Conservation (phyloP, 176 grass and related monocot species). For the Oryza australiensis region DNA sequence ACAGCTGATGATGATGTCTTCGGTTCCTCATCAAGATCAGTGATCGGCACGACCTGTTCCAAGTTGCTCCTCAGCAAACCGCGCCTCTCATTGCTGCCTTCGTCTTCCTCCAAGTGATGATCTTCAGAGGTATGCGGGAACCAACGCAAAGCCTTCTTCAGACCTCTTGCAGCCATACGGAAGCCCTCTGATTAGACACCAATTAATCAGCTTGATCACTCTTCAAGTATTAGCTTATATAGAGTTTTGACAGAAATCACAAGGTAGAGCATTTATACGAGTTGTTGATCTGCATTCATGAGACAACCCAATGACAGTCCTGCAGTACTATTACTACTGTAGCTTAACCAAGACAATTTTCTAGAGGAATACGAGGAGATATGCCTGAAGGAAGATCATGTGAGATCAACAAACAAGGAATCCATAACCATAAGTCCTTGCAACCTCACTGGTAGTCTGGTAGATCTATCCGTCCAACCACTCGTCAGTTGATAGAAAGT, state of each 20-base stretch:
- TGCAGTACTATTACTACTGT: background rate
- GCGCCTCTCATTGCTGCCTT: constrained; percentile 53
- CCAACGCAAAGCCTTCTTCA: constrained; percentile 56
- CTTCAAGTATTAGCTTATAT: background rate
- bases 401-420: constrained; percentile 34
- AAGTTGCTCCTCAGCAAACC: constrained; percentile 61
- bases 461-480: constrained; percentile 39
- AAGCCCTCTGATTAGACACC: background rate
- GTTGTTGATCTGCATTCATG: background rate
- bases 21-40: constrained; percentile 35
- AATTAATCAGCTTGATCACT: background rate
- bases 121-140: constrained; percentile 37
- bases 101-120: constrained; percentile 38
- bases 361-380: background rate
- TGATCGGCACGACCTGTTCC: constrained; percentile 68
- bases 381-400: background rate
- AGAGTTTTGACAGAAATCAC: background rate
- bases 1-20: constrained; percentile 41
- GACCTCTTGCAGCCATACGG: constrained; percentile 46
- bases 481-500: background rate
- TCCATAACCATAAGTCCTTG: background rate
- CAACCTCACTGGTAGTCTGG: constrained; percentile 15
- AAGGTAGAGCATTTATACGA: background rate
- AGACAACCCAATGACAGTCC: background rate
- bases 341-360: constrained; percentile 9